Evolutionary conservation across 75 land plant genomes (phyloP), one percentile per base, ranked within the genome.

Genomic region (Cryptomeria japonica): DNA sequence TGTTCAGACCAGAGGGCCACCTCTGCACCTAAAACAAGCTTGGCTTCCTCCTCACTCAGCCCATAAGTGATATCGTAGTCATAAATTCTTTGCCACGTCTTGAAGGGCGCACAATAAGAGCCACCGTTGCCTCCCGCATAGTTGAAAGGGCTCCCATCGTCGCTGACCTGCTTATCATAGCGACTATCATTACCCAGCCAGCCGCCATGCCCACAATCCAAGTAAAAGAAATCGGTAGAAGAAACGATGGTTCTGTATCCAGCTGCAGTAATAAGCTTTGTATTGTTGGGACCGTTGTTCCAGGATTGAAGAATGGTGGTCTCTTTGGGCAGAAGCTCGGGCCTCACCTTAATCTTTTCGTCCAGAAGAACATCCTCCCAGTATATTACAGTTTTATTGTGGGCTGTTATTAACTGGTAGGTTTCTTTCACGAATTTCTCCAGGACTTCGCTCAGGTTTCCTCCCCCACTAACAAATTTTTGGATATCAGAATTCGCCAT

Each of bases 1-100:
- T 95, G 96, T 89, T 97, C 99, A 34, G 99, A 97, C 99, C 98
- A 97, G 53, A 97, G 87, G 85, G 96, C 96, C 77, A 94, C 99
- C 91, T 96, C 99, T 19, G 94, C 99, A 1, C 99, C 99, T 31
- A 97, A 39, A 86, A 97, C 97, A 64, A 96, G 86, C 89, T 80
- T 87, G 13, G 91, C 89, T 88, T 97, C 99, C 89, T 39, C 86
- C 34, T 38, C 76, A 28, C 80, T 91, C 87, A 94, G 89, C 53
- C 92, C 92, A 86, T 88, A 88, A 42, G 89, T 88, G 73, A 94
- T 93, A 85, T 94, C 95, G 86, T 91, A 94, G 87, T 95, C 92
- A 58, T 96, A 96, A 28, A 96, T 88, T 46, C 90, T 82, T 70
- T 93, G 93, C 97, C 97, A 96, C 31, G 96, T 94, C 87, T 96